Conservation (phyloP, 164 flowering plant genomes). For the Sextonia rubra region DNA sequence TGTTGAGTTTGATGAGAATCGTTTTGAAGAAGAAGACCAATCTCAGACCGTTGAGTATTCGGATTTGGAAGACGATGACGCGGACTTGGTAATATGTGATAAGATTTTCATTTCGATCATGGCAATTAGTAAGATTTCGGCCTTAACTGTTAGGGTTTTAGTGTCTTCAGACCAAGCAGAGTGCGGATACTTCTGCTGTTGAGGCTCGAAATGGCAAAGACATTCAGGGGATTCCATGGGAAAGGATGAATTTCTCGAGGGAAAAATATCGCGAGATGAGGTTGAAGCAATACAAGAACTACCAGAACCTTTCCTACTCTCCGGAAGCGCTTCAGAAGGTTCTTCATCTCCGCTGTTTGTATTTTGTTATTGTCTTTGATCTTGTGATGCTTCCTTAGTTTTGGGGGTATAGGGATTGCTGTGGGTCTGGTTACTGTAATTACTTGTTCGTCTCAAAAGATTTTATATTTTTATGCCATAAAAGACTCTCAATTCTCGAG, state of each 20-base stretch:
- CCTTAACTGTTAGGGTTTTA: not conserved
- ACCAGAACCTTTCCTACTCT: conserved; percentile 50
- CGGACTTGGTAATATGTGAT: conserved; percentile 36
- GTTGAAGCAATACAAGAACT: conserved; percentile 73
- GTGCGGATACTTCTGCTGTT: conserved; percentile 72
- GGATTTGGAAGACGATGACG: conserved; percentile 48
- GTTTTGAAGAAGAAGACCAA: conserved; percentile 19
- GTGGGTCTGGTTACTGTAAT: too few species aligned
- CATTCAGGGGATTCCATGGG: conserved; percentile 95
- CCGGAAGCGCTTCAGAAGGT: conserved; percentile 59
- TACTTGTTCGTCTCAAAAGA: too few species aligned
- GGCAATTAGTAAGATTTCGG: not conserved
- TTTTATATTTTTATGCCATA: too few species aligned
- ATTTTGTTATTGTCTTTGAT: not conserved
- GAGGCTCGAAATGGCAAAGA: conserved; percentile 91
- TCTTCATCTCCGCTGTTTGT: not conserved
- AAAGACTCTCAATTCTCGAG: too few species aligned
- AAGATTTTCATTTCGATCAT: not conserved
- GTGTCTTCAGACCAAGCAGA: conserved; percentile 41
- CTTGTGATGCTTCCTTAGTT: not conserved
- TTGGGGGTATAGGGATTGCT: not conserved
- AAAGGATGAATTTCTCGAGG: conserved; percentile 64
- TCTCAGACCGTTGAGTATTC: conserved; percentile 15
- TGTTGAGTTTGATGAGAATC: conserved; percentile 35
- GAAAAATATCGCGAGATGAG: conserved; percentile 74